A percentile compares a stretch with the other conserved stretches of the same genome.
phyloP scores from a whole-genome alignment of 2,329 filamentous ascomycete genomes.

The Apiospora hydei region DNA sequence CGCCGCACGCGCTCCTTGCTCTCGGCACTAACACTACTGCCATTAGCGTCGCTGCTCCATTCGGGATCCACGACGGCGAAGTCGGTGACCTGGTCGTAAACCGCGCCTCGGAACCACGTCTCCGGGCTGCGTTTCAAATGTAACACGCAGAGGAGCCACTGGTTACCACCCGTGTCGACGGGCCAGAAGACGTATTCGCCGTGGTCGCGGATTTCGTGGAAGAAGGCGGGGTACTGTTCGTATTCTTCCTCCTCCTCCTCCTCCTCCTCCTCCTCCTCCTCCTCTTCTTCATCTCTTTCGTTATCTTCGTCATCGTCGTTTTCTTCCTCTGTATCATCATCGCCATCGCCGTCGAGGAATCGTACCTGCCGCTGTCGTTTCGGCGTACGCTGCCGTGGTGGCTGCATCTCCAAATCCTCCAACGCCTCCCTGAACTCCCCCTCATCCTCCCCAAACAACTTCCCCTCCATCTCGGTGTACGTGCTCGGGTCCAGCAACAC shows the following conservation, averaged over 20 bases:
- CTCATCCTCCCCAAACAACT: background rate
- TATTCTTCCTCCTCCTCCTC: background rate
- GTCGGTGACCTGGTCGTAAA: conserved; percentile 3
- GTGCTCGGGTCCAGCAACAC: background rate
- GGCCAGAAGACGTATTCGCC: conserved; percentile 17
- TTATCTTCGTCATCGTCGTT: background rate
- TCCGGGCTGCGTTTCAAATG: background rate
- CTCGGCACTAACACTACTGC: background rate
- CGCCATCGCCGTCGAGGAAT: background rate
- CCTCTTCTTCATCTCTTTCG: background rate
- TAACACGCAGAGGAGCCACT: conserved; percentile 19
- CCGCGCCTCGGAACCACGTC: background rate
- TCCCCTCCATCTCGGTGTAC: background rate
- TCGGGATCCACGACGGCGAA: conserved; percentile 17
- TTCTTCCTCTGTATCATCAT: background rate
- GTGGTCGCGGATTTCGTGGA: background rate
- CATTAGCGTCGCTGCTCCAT: background rate
- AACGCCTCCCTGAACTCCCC: background rate
- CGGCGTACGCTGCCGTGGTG: background rate
- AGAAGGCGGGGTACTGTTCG: background rate
- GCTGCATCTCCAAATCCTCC: background rate
- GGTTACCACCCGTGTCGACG: conserved; percentile 1
- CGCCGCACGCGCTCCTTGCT: background rate
- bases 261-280: background rate
- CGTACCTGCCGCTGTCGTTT: background rate